A percentile compares a stretch with the other conserved stretches of the same genome.
phyloP scores from a whole-genome alignment of 2,329 filamentous ascomycete species.

The Cercospora sp. region DNA sequence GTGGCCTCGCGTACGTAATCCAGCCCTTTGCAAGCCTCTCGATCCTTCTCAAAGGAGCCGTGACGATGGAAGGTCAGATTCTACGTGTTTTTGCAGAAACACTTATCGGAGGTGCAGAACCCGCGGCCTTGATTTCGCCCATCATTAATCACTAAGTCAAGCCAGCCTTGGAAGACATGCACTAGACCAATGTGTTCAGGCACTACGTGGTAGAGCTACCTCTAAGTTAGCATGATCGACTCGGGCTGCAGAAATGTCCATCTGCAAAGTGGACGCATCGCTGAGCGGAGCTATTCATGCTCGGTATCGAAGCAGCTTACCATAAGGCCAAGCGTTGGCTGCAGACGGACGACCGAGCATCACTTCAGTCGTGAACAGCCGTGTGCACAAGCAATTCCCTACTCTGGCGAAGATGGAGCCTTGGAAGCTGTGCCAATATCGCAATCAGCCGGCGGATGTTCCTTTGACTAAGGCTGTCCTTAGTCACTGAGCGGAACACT shows the following conservation, averaged over 20 bases:
- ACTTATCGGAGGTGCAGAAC: no score
- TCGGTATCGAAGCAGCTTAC: neutral
- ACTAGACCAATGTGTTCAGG: no score
- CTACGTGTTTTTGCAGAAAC: neutral
- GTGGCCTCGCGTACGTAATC: neutral
- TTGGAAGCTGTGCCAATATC: neutral
- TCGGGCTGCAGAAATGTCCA: no score
- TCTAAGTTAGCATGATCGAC: no score
- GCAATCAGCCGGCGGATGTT: neutral
- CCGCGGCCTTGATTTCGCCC: no score
- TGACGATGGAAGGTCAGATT: neutral
- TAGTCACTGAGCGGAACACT: neutral
- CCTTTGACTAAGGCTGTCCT: neutral
- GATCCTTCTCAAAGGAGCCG: neutral
- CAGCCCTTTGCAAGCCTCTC: neutral
- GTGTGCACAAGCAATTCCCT: neutral
- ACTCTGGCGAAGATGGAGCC: neutral
- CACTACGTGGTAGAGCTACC: no score
- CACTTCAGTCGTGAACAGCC: neutral
- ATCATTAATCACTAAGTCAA: no score
- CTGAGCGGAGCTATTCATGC: neutral
- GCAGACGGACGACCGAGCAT: neutral
- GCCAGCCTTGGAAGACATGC: no score
- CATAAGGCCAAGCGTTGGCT: neutral
- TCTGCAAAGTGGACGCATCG: no score